Base-by-base conservation (phyloP, 208 protist genomes). In the Crithidia expoeki region DNA sequence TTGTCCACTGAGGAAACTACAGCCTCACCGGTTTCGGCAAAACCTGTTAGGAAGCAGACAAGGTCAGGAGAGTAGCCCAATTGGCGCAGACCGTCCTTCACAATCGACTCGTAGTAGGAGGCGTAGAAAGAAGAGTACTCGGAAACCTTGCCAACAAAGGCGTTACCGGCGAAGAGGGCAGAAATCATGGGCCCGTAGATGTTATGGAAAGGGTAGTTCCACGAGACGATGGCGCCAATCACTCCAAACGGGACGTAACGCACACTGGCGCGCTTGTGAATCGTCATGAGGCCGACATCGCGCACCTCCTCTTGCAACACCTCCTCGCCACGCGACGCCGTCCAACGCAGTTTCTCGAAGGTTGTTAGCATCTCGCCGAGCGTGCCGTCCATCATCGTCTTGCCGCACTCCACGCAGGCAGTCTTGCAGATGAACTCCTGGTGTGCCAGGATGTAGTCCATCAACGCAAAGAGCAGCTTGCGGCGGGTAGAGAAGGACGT, bases 121-220 rank as follows among this genome's bases (percentile, higher is more conserved):
- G 89, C 87, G 62, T 93, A 96, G 65, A 84, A 97, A 33, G 94
- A 96, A 60, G 94, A 95, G 68, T 94, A 98, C 83, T 98, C 95
- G 21, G 94, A 98, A 6, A 98, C 93, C 72, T 98, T 98, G 32
- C 95, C 88, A 2, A 98, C 86, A 68, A 96, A 94, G n/a, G 83
- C 93, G 76, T 98, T 98, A 62, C 97, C 97, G 25, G 95, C 81
- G 51, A 98, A 98, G 38, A 98, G 82, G 42, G 94, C 94, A 40
- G 96, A 95, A 69, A 98, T 97, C 84, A 98, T 93, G 65, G 93
- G 92, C 25, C 89, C 91, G 71, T 92, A 94, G 67, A 97, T 92
- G 84, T 98, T 98, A 78, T 98, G 96, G 71, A 98, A 97, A 16
- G 97, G 96, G 80, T 98, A 99, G 81, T 99, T 99, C 91, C 90